These are phyloP conservation scores for Wallacemonas sp. DNA, from an alignment of 208 protist genomes.

Conservation along the genomic window DNA sequence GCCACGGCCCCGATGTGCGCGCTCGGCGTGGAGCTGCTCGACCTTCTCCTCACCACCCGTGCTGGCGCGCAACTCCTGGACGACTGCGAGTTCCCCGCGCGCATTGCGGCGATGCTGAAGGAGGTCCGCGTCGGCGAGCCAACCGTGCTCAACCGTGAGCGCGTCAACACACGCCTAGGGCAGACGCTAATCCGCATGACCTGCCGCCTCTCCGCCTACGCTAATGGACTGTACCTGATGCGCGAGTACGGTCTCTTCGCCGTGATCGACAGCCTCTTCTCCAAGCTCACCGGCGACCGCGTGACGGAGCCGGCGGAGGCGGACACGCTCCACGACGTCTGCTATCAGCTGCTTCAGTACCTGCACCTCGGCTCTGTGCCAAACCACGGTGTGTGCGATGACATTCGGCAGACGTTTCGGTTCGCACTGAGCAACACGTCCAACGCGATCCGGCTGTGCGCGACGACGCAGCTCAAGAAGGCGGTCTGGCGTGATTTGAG, in stretches of 20 bases:
- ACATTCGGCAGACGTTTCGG: slow-evolving; percentile 77
- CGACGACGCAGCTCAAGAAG: slow-evolving; percentile 70
- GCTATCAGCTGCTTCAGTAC: slow-evolving; percentile 71
- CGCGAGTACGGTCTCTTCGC: slow-evolving; percentile 67
- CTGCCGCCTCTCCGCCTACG: slow-evolving; percentile 70
- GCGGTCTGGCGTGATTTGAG: slow-evolving; percentile 84
- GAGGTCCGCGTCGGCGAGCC: slow-evolving; percentile 68
- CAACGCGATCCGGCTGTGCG: slow-evolving; percentile 79
- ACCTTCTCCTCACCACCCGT: slow-evolving; percentile 72
- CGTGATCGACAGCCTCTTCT: slow-evolving; percentile 74
- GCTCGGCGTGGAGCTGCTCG: slow-evolving; percentile 73
- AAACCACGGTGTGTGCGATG: slow-evolving; percentile 90
- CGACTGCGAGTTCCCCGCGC: slow-evolving; percentile 43
- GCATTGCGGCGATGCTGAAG: slow-evolving; percentile 56
- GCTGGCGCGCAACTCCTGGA: slow-evolving; percentile 68
- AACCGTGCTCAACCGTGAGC: slow-evolving; percentile 45
- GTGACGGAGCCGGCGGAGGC: slow-evolving; percentile 27
- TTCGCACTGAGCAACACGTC: slow-evolving; percentile 59
- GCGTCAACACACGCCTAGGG: slow-evolving; percentile 60
- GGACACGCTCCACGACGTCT: slow-evolving; percentile 81
- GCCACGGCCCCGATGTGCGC: slow-evolving; percentile 58
- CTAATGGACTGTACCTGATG: slow-evolving; percentile 85
- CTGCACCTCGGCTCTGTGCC: slow-evolving; percentile 81
- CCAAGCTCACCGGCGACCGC: slow-evolving; percentile 56
- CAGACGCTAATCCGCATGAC: slow-evolving; percentile 79